These are phyloP conservation scores for Trichophyton mentagrophytes DNA, from an alignment of 2,329 filamentous ascomycete species.

Conservation along the genomic window DNA sequence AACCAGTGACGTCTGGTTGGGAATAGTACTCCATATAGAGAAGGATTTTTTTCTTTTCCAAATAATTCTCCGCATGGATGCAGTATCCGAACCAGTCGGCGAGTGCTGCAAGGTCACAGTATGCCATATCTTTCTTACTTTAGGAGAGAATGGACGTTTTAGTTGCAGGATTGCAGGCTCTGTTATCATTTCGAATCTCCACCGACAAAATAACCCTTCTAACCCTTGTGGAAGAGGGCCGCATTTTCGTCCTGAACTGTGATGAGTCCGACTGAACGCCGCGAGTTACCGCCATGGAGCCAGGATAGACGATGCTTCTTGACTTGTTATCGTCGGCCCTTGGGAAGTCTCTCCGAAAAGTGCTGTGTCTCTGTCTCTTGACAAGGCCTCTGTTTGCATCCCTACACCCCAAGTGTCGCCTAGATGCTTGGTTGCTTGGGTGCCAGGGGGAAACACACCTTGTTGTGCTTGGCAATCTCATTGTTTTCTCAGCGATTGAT, in stretches of 20 bases:
- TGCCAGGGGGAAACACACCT: background rate
- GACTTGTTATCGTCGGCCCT: background rate
- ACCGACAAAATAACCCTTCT: background rate
- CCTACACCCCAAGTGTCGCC: background rate
- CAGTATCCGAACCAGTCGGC: background rate
- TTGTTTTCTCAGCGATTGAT: background rate
- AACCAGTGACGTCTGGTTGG: background rate
- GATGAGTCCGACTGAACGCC: background rate
- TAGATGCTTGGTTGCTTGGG: background rate
- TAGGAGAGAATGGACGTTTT: background rate
- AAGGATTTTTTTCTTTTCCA: background rate
- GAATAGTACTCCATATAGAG: background rate
- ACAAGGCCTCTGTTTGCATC: background rate
- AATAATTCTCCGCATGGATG: background rate
- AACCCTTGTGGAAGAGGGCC: background rate
- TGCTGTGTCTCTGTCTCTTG: background rate
- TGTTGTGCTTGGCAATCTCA: background rate
- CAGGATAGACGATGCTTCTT: background rate
- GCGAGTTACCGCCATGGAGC: background rate
- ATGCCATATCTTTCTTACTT: background rate
- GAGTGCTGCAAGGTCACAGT: background rate
- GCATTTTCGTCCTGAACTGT: background rate
- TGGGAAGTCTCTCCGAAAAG: conserved; percentile 1
- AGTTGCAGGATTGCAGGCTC: background rate
- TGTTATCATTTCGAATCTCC: background rate